Conservation (phyloP, 306 rosid species). For the Myrica gale region DNA sequence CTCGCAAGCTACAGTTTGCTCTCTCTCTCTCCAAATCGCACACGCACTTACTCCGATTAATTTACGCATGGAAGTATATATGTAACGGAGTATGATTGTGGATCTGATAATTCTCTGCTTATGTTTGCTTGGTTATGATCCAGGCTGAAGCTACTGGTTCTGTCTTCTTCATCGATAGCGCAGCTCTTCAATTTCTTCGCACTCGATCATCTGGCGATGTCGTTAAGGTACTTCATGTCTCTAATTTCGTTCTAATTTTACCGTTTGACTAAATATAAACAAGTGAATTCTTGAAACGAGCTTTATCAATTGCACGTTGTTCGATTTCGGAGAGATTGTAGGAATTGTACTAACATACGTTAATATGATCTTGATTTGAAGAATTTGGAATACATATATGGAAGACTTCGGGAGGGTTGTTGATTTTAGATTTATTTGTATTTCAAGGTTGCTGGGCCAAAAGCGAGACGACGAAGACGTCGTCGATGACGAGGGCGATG, state of each 20-base stretch:
- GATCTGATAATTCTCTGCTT: constrained; percentile 38
- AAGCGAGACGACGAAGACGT: too few species aligned
- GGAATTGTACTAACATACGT: background rate
- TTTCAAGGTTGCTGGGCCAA: background rate
- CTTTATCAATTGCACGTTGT: background rate
- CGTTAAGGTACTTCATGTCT: constrained; percentile 31
- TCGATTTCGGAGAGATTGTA: background rate
- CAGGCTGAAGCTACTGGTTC: constrained; percentile 41
- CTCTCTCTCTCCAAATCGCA: constrained; percentile 7
- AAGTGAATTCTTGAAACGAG: background rate
- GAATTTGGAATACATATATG: background rate
- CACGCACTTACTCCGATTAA: background rate
- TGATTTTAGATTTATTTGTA: background rate
- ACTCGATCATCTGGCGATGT: constrained; percentile 36
- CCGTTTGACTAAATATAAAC: background rate
- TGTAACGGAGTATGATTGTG: background rate
- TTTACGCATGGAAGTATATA: background rate
- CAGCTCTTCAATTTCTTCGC: constrained; percentile 40
- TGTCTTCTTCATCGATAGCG: constrained; percentile 46
- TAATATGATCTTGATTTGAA: background rate
- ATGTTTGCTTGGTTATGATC: constrained; percentile 25
- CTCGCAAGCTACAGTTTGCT: constrained; percentile 41
- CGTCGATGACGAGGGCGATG: too few species aligned
- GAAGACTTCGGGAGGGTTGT: background rate
- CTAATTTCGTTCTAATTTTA: background rate